A percentile compares a stretch with the other conserved stretches of the same genome.
Evolutionary conservation across 352 stramenopile species (phyloP).

Genomic region (Globisporangium alternatum): DNA sequence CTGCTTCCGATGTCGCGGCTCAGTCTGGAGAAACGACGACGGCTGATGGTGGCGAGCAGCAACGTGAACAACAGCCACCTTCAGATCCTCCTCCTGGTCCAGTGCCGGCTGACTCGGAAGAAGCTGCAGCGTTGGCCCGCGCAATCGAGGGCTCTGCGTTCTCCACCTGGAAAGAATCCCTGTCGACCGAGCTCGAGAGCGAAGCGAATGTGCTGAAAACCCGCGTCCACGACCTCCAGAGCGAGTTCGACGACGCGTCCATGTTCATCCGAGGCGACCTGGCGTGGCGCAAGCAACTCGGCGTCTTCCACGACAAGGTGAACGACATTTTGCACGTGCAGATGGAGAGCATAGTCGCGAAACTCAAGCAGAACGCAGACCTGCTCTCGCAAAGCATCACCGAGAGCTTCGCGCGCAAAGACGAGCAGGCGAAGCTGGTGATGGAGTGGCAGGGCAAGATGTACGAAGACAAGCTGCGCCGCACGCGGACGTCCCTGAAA

Average conservation of each 20-base stretch:
- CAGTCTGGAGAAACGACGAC: neutral
- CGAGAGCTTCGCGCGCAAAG: constrained; percentile 34
- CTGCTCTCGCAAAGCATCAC: constrained; percentile 32
- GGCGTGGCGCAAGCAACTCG: constrained; percentile 58
- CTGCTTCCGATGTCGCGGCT: neutral
- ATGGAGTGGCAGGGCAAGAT: constrained; percentile 40
- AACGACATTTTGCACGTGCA: constrained; percentile 34
- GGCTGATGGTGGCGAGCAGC: neutral
- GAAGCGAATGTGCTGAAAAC: constrained; percentile 26
- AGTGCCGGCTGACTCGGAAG: neutral
- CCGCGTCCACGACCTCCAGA: constrained; percentile 36
- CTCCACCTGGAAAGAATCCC: constrained; percentile 11
- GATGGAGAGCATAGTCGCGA: constrained; percentile 20
- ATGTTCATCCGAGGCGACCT: constrained; percentile 59
- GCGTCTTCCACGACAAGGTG: constrained; percentile 39
- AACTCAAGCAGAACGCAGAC: constrained; percentile 31
- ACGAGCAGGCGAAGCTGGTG: constrained; percentile 30
- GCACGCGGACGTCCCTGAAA: constrained; percentile 40
- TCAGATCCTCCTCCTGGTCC: neutral
- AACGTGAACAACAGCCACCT: neutral
- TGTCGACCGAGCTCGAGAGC: constrained; percentile 11
- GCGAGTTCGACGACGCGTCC: constrained; percentile 50
- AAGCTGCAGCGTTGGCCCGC: constrained; percentile 1
- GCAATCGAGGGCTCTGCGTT: constrained; percentile 15
- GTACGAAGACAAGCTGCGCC: constrained; percentile 53